Evolutionary conservation across 1,284 basidiomycete species (phyloP), one percentile per base, ranked within the genome.

Genomic region (Limonomyces culmigenus): DNA sequence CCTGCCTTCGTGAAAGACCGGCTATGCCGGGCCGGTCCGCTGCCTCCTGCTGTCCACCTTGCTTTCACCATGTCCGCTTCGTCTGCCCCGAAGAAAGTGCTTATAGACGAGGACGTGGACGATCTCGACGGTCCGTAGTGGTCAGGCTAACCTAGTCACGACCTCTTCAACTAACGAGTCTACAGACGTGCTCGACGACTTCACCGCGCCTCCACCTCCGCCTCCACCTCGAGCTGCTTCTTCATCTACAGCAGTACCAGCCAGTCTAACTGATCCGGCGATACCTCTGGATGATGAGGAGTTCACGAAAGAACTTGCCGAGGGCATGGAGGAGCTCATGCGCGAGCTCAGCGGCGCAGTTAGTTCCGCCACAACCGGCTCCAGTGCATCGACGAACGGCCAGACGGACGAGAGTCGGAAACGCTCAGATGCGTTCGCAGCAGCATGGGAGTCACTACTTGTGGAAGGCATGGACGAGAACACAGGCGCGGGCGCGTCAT

Each of bases 241-340:
- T 20, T 16, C 30, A 17, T 27, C 35, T 8, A n/a, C 35, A 36
- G 10, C 21, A 14, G 25, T 27, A 16, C 25, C 35, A 13, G 8
- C 25, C 12, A 4, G 13, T n/a, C 4, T 11, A n/a, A 15, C n/a
- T 12, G 30, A 29, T 13, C 14, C 27, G 15, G 29, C 20, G 18
- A 12, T 8, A 5, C 12, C 12, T 12, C 10, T 8, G 18, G 11
- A 11, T 18, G 36, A 37, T 13, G 6, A 6, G 42, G 50, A 75
- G 36, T 86, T 89, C 48, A 72, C 79, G 30, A 63, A 67, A 29
- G 76, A 85, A 49, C 63, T 95, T 32, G 73, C 77, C 4, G 64
- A 70, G 48, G 80, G 74, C 20, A 93, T 96, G 88, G 84, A 88
- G 50, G 62, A 61, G n/a, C 64, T 95, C 32, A 73, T 95, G 63